Base-by-base conservation (phyloP, 805 yeast genomes). In the Starmerella powellii region DNA sequence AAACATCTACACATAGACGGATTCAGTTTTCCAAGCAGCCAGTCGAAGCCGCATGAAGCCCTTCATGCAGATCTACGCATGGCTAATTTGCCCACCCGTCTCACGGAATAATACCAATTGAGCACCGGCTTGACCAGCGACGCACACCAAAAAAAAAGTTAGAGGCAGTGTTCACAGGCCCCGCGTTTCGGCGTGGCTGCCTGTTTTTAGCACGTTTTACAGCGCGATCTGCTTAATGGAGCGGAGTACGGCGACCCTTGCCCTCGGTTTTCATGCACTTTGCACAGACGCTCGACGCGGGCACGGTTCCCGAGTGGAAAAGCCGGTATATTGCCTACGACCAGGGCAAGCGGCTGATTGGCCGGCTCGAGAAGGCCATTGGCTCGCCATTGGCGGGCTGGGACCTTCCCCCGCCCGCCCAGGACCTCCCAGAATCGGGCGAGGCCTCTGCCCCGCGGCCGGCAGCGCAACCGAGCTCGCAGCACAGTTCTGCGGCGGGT, bases 311-410 rank as follows among this genome's bases (percentile, higher is more conserved):
- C 1, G 71, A 67, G 47, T 67, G 71, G 71, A 53, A 65, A 31
- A 50, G 58, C 37, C 67, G 63, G 46, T 67, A 67, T 44, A 47
- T 67, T 16, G 64, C 66, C 51, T 67, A 67, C 41, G 58, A 58
- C 41, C 55, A 53, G 10, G 80, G 81, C 32, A 76, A 76, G 55
- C 70, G 72, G 56, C 56, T 67, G 31, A 70, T 76, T 41, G 69
- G 70, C 24, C 37, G 30, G 36, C 40, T 46, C 31, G 44, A 48
- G 17, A 38, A 33, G 34, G 28, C 27, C 17, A 20, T 19, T 5
- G 28, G 27, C 27, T 10, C 35, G n/a, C 27, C 19, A 33, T 19
- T 20, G 37, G 17, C n/a, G 8, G 23, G 13, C 28, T 49, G 49
- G 45, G 38, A 31, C 17, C 34, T 42, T 26, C 44, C 49, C 5